These are phyloP conservation scores for Pythium oligandrum DNA, from an alignment of 352 stramenopile genomes.

Conservation along the genomic window DNA sequence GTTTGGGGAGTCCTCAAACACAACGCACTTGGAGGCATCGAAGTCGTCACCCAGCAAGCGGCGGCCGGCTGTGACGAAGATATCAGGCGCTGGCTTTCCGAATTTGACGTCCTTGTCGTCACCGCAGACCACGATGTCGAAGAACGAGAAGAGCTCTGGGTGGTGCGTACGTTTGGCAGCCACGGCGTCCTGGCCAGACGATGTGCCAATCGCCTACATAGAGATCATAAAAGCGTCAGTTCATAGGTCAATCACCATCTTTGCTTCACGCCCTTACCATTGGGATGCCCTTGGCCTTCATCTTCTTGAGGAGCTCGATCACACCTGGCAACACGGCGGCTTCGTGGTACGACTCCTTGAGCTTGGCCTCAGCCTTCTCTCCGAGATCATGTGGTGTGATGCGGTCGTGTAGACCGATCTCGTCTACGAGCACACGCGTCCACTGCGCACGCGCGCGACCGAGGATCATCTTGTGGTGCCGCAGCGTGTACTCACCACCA, in stretches of 20 bases:
- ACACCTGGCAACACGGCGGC: constrained; percentile 52
- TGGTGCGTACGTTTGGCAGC: constrained; percentile 61
- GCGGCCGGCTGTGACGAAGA: constrained; percentile 65
- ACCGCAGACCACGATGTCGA: constrained; percentile 70
- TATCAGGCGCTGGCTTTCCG: constrained; percentile 77
- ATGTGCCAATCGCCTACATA: constrained; percentile 56
- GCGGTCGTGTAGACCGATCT: constrained; percentile 26
- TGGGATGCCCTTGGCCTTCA: constrained; percentile 50
- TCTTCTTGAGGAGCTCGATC: constrained; percentile 33
- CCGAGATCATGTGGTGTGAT: constrained; percentile 55
- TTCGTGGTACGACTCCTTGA: constrained; percentile 50
- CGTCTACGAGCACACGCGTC: constrained; percentile 68
- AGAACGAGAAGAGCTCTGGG: constrained; percentile 69
- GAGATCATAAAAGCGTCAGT: not conserved
- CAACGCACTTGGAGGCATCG: constrained; percentile 42
- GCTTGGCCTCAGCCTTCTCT: constrained; percentile 52
- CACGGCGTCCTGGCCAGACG: constrained; percentile 59
- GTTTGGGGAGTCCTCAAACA: constrained; percentile 77
- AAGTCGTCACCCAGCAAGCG: constrained; percentile 42
- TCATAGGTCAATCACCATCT: too few species aligned
- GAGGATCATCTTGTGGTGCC: constrained; percentile 73
- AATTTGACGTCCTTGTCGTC: constrained; percentile 60
- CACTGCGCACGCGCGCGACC: constrained; percentile 61
- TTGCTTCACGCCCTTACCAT: constrained; percentile 15
- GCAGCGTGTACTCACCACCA: constrained; percentile 50